Evolutionary conservation across 495 filamentous ascomycete species (phyloP).

Genomic region (Usnea hakonensis): DNA sequence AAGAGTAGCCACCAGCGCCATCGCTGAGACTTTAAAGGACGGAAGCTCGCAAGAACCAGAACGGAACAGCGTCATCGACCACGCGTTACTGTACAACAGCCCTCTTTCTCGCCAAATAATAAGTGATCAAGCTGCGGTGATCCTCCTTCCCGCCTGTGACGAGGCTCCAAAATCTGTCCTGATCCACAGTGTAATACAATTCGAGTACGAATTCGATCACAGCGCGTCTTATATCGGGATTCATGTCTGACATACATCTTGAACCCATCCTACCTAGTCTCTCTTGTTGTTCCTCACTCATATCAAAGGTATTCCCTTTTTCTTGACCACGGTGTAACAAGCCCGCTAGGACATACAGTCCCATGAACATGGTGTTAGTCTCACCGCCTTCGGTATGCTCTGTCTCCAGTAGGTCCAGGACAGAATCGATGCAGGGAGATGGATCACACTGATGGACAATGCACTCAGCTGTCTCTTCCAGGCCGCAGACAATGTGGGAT

Average conservation of each 20-base stretch:
- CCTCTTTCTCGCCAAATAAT: conserved; percentile 61
- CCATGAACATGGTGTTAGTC: conserved; percentile 41
- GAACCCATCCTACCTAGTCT: conserved; percentile 49
- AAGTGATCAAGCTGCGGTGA: conserved; percentile 69
- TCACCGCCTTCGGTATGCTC: conserved; percentile 27
- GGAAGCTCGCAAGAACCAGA: not conserved
- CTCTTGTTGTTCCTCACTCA: conserved; percentile 18
- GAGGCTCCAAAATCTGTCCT: conserved; percentile 56
- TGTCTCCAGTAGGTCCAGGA: conserved; percentile 41
- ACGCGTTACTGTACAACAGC: conserved; percentile 11
- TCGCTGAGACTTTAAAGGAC: conserved; percentile 1
- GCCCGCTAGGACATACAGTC: conserved; percentile 49
- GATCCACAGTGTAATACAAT: conserved; percentile 60
- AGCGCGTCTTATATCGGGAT: conserved; percentile 71
- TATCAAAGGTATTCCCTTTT: conserved; percentile 5
- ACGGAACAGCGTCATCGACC: not conserved
- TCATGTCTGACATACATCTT: conserved; percentile 57
- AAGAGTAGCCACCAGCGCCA: not conserved
- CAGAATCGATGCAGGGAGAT: conserved; percentile 40
- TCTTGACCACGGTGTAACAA: conserved; percentile 34
- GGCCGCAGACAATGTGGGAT: conserved; percentile 49
- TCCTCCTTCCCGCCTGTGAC: conserved; percentile 56
- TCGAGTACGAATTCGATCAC: conserved; percentile 69
- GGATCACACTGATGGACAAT: conserved; percentile 43
- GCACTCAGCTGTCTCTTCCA: conserved; percentile 51